Evolutionary conservation across 2,329 filamentous ascomycete species (phyloP), one percentile per base, ranked within the genome.

Genomic region (Stachybotrys chlorohalonatus): DNA sequence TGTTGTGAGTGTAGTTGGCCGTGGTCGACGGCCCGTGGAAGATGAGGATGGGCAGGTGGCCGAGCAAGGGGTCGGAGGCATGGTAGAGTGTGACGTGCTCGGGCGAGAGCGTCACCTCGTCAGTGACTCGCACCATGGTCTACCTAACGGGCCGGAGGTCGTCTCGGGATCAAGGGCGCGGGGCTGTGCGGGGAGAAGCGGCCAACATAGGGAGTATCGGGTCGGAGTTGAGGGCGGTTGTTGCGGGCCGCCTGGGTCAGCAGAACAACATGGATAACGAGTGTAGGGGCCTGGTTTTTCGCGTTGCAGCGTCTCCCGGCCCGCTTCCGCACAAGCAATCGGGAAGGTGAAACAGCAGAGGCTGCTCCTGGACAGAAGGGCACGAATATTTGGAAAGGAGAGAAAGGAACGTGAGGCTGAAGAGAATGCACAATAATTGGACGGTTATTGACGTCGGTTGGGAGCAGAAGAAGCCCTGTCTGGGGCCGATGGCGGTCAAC

Each of bases 21-120:
- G 90, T 95, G 32, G 92, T 91, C 50, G 93, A 93, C 15, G 91
- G 84, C 13, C 93, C 93, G 70, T 96, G 90, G 78, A 97, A 96
- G 70, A 96, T 81, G 62, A 97, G 80, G 63, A 97, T 79, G 52
- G 92, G 85, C 58, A 91, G 79, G 73, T 92, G 82, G 71, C 86
- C 86, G 55, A 95, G 85, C 60, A 92, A 77, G 57, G 90, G 84
- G 72, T 99, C 94, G 69, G 85, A 87, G 63, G 90, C 85, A 74
- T 95, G 87, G 79, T 95, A 97, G 65, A 96, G 88, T 67, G 83
- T 85, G 70, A 96, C 82, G 69, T 88, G 81, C 70, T 93, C 88
- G 69, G 88, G 80, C 70, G 89, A 86, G 70, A 96, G 80, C 66
- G 84, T 84, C 76, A 91, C 82, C 72, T 90, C 86, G 62, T 86